Evolutionary conservation across 768 basidiomycete genomes (phyloP), one percentile per base, ranked within the genome.

Genomic region (Daedaleopsis sinensis): DNA sequence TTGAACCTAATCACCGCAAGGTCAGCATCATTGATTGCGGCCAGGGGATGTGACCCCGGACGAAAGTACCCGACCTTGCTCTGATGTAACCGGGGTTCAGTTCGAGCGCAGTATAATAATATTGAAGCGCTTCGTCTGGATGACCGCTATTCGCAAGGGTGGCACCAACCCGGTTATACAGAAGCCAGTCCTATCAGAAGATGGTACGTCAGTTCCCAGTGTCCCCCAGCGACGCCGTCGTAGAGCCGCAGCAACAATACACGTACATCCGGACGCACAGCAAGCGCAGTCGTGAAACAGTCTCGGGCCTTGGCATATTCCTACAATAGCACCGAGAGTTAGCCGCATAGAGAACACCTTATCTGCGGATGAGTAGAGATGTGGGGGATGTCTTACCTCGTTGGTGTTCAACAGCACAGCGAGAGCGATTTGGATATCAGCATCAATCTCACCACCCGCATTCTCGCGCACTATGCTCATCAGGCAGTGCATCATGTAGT

Each of bases 121-220:
- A 96, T 60, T 88, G 79, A 3, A 95, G 79, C n/a, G 96, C 96
- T 55, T 93, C 85, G 38, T 83, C 85, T 13, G 94, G 82, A 56
- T 78, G 79, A 23, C 94, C 88, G 68, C 86, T 92, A 74, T 97
- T 98, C 24, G 96, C 96, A 77, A 95, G 87, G 6, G 94, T 96
- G 16, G 96, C 96, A 15, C 96, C 96, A 44, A 96, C 90, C 16
- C 96, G 86, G 70, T 98, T 98, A 75, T 92, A 96, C 59, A 98
- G 75, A 42, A 93, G 77, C 89, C 91, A 96, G 71, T 98, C 95
- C 93, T 96, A 67, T 43, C 15, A 50, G 7, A 52, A 39, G n/a
- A 13, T 42, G 39, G 11, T 18, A 18, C 27, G 55, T 55, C 13
- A 55, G 52, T 23, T 19, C 43, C 32, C 52, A 36, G 37, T 24